A percentile compares a stretch with the other conserved stretches of the same genome.
Conservation (phyloP, 371 early-diverging fungal species). For the Mucor lusitanicus region DNA sequence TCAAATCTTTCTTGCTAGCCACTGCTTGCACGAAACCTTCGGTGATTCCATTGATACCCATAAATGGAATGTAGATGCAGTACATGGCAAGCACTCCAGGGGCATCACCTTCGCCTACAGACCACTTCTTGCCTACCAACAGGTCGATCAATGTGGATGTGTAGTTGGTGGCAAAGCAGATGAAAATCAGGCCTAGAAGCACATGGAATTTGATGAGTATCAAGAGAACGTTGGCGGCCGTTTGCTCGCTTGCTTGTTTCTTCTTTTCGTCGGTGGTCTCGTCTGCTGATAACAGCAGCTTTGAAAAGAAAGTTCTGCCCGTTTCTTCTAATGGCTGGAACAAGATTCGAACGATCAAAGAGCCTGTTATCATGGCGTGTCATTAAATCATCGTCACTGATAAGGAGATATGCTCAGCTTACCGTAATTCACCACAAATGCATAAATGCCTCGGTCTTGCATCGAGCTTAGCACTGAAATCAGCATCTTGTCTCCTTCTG, state of each 20-base stretch:
- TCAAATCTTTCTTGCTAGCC: conserved; percentile 65
- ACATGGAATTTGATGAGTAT: conserved; percentile 77
- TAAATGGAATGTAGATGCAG: conserved; percentile 88
- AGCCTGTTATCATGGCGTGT: conserved; percentile 54
- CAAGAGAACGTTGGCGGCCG: conserved; percentile 60
- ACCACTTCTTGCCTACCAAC: conserved; percentile 70
- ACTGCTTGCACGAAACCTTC: conserved; percentile 94
- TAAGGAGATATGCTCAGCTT: conserved; percentile 3
- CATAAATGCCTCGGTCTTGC: conserved; percentile 80
- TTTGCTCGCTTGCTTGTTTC: conserved; percentile 10
- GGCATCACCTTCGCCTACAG: conserved; percentile 46
- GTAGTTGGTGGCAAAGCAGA: conserved; percentile 85
- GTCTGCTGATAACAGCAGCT: conserved; percentile 32
- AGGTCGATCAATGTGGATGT: conserved; percentile 72
- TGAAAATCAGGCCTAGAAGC: conserved; percentile 77
- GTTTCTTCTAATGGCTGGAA: conserved; percentile 96
- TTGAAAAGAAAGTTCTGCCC: conserved; percentile 80
- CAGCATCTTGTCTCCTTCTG: conserved; percentile 94
- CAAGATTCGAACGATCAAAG: conserved; percentile 85
- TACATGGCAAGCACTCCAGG: conserved; percentile 71
- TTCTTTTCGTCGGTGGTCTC: conserved; percentile 9
- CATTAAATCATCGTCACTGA: not conserved
- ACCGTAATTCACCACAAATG: conserved; percentile 87
- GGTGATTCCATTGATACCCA: conserved; percentile 94
- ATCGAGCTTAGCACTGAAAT: conserved; percentile 63